Evolutionary conservation across 495 filamentous ascomycete species (phyloP).

Genomic region (Annulohypoxylon bovei): DNA sequence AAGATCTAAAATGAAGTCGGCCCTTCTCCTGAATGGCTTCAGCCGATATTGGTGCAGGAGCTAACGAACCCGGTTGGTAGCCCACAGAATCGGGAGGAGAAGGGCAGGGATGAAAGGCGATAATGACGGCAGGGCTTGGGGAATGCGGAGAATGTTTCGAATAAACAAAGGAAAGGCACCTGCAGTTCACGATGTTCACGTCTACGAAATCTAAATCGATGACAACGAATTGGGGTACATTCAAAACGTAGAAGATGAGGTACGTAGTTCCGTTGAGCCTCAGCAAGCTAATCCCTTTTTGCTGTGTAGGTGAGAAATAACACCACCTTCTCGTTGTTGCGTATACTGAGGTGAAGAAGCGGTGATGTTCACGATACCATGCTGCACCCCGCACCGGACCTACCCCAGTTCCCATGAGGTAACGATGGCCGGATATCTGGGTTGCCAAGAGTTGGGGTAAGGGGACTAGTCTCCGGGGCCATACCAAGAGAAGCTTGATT

Average conservation of each 20-base stretch:
- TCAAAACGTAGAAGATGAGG: neutral
- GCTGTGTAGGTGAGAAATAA: neutral
- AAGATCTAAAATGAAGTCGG: conserved; percentile 17
- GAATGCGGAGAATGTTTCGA: conserved; percentile 23
- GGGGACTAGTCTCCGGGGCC: neutral
- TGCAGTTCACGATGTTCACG: neutral
- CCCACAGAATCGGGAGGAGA: conserved; percentile 2
- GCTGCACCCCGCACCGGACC: conserved; percentile 21
- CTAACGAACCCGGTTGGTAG: conserved; percentile 16
- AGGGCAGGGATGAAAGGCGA: conserved; percentile 17
- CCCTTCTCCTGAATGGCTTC: conserved; percentile 25
- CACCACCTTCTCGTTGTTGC: neutral
- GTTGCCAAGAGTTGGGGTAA: conserved; percentile 29
- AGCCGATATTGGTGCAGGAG: conserved; percentile 22
- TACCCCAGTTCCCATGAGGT: conserved; percentile 11
- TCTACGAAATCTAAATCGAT: neutral
- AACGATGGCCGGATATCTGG: neutral
- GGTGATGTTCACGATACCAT: neutral
- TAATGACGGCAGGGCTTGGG: conserved; percentile 29
- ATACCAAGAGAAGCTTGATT: conserved; percentile 27
- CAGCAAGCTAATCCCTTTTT: neutral
- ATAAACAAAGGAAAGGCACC: neutral
- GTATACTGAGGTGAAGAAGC: neutral
- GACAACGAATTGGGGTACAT: neutral
- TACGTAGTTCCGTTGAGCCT: neutral